These are phyloP conservation scores for Russula sp. DNA, from an alignment of 768 basidiomycete genomes.

Conservation along the genomic window DNA sequence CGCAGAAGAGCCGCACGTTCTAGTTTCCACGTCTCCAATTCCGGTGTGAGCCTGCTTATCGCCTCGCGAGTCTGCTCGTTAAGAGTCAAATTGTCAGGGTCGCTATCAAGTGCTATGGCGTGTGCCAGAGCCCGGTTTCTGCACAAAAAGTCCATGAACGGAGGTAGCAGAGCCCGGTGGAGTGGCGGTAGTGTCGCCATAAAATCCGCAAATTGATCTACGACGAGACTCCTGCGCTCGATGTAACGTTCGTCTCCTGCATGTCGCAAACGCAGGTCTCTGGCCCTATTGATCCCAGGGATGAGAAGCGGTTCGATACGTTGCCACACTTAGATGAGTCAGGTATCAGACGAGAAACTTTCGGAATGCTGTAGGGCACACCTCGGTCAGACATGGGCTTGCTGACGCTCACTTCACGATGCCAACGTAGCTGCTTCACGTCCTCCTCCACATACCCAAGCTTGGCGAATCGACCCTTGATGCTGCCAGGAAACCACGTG, in stretches of 20 bases:
- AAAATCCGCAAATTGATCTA: not conserved
- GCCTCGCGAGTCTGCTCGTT: not conserved
- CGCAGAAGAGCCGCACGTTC: conserved; percentile 5
- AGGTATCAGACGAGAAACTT: not conserved
- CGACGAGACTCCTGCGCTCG: not conserved
- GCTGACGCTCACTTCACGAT: conserved; percentile 10
- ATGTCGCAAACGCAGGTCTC: not conserved
- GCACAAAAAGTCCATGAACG: conserved; percentile 1
- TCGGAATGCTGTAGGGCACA: not conserved
- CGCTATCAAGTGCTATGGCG: not conserved
- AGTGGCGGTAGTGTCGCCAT: conserved; percentile 1
- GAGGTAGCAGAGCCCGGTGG: not conserved
- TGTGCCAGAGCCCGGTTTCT: not conserved
- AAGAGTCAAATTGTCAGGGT: not conserved
- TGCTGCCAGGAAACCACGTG: not conserved
- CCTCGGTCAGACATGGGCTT: conserved; percentile 20
- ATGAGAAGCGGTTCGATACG: conserved; percentile 8
- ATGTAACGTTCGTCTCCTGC: not conserved
- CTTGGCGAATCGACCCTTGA: conserved; percentile 4
- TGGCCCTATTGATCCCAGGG: conserved; percentile 1
- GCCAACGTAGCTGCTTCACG: not conserved
- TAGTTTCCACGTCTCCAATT: not conserved
- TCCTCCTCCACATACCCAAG: conserved; percentile 9
- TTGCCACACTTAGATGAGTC: conserved; percentile 4
- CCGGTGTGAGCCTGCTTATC: not conserved